phyloP scores from a whole-genome alignment of 179 eudicot species.

The Spergularia azorica region DNA sequence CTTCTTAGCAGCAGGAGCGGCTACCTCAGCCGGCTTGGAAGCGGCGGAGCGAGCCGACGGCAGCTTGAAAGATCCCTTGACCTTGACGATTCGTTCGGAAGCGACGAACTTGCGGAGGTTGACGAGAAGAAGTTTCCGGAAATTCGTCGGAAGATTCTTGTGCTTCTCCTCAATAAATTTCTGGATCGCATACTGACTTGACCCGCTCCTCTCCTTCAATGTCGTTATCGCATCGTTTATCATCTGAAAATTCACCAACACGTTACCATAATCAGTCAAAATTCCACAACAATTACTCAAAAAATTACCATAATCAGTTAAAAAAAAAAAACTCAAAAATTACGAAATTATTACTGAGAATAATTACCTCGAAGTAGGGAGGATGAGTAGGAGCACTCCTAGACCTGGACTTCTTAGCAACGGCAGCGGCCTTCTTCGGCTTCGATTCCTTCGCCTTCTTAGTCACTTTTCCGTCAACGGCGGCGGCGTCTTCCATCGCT shows the following conservation, averaged over 20 bases:
- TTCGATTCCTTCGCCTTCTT: slow-evolving; percentile 33
- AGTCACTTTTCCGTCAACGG: slow-evolving; percentile 14
- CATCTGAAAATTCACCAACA: slow-evolving; percentile 43
- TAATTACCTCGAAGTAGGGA: slow-evolving; percentile 51
- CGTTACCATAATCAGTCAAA: neutral
- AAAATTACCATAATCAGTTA: neutral
- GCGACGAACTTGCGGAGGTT: slow-evolving; percentile 50
- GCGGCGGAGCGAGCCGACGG: slow-evolving; percentile 23
- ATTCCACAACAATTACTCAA: neutral
- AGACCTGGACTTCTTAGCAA: slow-evolving; percentile 33
- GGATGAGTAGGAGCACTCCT: slow-evolving; percentile 45
- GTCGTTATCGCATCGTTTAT: slow-evolving; percentile 47
- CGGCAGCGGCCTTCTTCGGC: slow-evolving; percentile 32
- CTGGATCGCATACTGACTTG: slow-evolving; percentile 56
- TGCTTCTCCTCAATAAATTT: slow-evolving; percentile 57
- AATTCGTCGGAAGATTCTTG: slow-evolving; percentile 43
- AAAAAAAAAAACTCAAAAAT: neutral
- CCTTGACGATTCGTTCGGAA: slow-evolving; percentile 44
- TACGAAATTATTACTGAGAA: neutral
- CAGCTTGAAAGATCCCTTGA: slow-evolving; percentile 57
- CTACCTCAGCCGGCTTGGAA: slow-evolving; percentile 10
- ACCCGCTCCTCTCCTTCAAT: slow-evolving; percentile 59
- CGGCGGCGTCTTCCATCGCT: slow-evolving; percentile 10
- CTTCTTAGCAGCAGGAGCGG: slow-evolving; percentile 25
- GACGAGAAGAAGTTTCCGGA: slow-evolving; percentile 42